A percentile compares a stretch with the other conserved stretches of the same genome.
These are phyloP conservation scores for Omphalotus guepiniiformis DNA, from an alignment of 768 basidiomycete species.

Conservation along the genomic window DNA sequence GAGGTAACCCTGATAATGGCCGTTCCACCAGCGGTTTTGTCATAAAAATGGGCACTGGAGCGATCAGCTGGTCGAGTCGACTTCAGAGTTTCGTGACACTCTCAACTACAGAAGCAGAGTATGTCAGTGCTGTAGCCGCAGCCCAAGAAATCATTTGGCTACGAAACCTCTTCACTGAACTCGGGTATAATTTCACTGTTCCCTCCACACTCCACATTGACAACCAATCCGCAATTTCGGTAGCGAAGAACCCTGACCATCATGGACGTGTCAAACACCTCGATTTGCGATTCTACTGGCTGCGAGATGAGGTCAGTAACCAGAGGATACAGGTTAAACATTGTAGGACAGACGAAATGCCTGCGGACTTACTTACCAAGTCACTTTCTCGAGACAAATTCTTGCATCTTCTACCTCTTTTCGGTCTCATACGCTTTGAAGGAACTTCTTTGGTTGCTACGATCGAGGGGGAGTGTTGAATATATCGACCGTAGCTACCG, in stretches of 20 bases:
- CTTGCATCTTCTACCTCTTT: neutral
- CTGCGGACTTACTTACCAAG: slow-evolving; percentile 22
- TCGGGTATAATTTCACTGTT: neutral
- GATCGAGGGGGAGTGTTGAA: slow-evolving; percentile 9
- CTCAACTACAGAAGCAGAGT: slow-evolving; percentile 39
- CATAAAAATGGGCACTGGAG: too few species aligned
- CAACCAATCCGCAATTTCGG: slow-evolving; percentile 30
- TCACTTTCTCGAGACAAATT: slow-evolving; percentile 15
- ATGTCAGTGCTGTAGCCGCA: slow-evolving; percentile 28
- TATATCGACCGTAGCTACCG: too few species aligned
- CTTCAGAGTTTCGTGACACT: slow-evolving; percentile 35
- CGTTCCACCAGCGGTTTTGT: too few species aligned
- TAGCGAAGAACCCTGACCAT: slow-evolving; percentile 32
- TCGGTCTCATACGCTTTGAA: neutral
- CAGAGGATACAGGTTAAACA: slow-evolving; percentile 13
- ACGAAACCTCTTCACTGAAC: neutral
- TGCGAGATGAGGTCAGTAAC: slow-evolving; percentile 16
- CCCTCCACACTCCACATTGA: slow-evolving; percentile 28
- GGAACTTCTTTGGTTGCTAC: neutral
- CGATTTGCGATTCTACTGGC: slow-evolving; percentile 21
- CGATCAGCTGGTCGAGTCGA: slow-evolving; percentile 33
- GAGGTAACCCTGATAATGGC: too few species aligned
- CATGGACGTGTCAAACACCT: slow-evolving; percentile 28
- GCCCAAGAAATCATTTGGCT: slow-evolving; percentile 25
- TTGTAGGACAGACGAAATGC: slow-evolving; percentile 16